Evolutionary conservation across 2,329 filamentous ascomycete species (phyloP).

Genomic region (Clathrospora elynae): DNA sequence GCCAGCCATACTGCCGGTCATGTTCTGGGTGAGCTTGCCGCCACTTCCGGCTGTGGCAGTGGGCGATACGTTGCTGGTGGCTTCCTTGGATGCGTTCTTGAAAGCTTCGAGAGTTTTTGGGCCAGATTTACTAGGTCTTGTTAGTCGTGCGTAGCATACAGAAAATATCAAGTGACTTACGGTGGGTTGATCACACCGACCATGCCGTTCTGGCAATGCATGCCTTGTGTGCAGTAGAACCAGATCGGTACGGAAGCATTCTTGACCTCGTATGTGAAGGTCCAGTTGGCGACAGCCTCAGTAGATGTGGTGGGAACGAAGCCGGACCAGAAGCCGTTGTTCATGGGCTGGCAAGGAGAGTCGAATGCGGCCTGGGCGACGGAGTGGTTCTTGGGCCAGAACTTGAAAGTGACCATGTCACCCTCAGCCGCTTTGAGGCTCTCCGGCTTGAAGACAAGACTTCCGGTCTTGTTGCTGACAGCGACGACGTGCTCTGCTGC

Average conservation of each 20-base stretch:
- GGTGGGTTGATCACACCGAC: conserved; percentile 49
- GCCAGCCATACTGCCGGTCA: conserved; percentile 17
- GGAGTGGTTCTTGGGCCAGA: conserved; percentile 50
- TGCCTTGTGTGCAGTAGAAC: conserved; percentile 50
- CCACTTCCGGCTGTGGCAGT: conserved; percentile 31
- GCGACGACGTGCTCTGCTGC: conserved; percentile 42
- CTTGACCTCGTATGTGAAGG: conserved; percentile 43
- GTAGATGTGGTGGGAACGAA: conserved; percentile 39
- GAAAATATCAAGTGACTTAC: conserved; percentile 27
- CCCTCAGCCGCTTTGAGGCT: conserved; percentile 43
- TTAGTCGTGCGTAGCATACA: conserved; percentile 15
- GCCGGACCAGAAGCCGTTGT: conserved; percentile 47
- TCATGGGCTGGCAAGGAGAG: conserved; percentile 42
- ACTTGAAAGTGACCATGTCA: conserved; percentile 47
- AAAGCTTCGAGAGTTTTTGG: conserved; percentile 32
- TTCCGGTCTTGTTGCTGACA: conserved; percentile 36
- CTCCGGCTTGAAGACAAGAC: conserved; percentile 44
- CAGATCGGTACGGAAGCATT: conserved; percentile 47
- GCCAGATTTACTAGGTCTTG: conserved; percentile 21
- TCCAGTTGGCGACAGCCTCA: conserved; percentile 29
- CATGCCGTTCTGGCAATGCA: conserved; percentile 49
- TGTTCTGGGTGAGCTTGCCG: conserved; percentile 32
- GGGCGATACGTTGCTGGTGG: conserved; percentile 31
- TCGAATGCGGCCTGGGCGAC: conserved; percentile 46
- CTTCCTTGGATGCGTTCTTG: conserved; percentile 31